Evolutionary conservation across 345 rosid species (phyloP).

Genomic region (Hibiscus tridactylites): DNA sequence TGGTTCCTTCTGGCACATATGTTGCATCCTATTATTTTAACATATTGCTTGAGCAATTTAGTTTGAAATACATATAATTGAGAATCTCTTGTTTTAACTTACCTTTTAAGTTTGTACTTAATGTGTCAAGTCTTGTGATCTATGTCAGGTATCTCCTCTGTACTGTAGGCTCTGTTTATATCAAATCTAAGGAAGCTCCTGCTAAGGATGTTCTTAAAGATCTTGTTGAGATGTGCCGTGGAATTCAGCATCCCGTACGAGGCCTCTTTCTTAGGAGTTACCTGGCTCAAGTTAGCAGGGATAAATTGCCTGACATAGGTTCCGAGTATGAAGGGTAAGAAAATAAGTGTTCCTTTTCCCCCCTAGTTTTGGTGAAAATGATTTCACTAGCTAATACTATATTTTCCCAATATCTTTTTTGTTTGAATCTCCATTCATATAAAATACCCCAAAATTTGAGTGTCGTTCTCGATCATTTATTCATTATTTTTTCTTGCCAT

Average conservation of each 20-base stretch:
- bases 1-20: background rate
- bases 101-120: background rate
- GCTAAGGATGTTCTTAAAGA: slow-evolving; percentile 94
- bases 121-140: background rate
- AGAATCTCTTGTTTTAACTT: background rate
- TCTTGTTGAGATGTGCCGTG: slow-evolving; percentile 99
- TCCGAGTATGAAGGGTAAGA: slow-evolving; percentile 97
- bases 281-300: slow-evolving; percentile 94
- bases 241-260: slow-evolving; percentile 96
- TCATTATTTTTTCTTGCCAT: background rate
- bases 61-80: background rate
- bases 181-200: slow-evolving; percentile 96
- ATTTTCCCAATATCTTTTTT: background rate
- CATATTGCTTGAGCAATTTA: background rate
- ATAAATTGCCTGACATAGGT: slow-evolving; percentile 90
- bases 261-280: slow-evolving; percentile 98
- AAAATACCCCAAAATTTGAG: background rate
- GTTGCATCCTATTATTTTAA: background rate
- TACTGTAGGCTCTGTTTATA: slow-evolving; percentile 93
- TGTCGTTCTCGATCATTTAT: background rate
- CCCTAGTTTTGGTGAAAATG: background rate
- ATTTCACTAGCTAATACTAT: background rate
- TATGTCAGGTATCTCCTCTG: slow-evolving; percentile 77
- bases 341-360: background rate
- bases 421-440: background rate